Percentiles rank a stretch among this genome's conserved stretches.
phyloP scores from a whole-genome alignment of 108 stramenopile species.

The Chaetoceros muelleri region DNA sequence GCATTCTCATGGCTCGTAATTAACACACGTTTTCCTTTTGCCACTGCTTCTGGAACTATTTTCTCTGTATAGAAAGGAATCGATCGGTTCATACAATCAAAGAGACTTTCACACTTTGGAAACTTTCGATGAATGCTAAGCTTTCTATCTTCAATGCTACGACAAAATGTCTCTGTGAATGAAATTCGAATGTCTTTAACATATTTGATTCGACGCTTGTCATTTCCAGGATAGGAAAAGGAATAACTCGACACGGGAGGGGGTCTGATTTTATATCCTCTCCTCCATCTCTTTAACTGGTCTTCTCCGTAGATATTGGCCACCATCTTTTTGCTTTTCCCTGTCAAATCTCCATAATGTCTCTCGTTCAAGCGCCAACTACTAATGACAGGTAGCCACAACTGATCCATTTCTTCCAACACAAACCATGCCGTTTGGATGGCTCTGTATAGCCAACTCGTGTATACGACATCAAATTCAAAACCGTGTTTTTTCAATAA shows the following conservation, averaged over 20 bases:
- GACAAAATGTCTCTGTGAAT: slow-evolving; percentile 56
- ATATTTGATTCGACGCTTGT: slow-evolving; percentile 73
- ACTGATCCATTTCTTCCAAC: slow-evolving; percentile 82
- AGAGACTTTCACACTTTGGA: slow-evolving; percentile 84
- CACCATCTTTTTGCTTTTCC: slow-evolving; percentile 76
- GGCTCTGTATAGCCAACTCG: slow-evolving; percentile 88
- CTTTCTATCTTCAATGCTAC: slow-evolving; percentile 61
- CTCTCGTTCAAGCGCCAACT: slow-evolving; percentile 91
- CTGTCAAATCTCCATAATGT: not conserved
- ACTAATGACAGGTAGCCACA: slow-evolving; percentile 91
- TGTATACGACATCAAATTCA: slow-evolving; percentile 96
- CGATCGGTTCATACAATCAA: slow-evolving; percentile 84
- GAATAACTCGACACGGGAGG: slow-evolving; percentile 76
- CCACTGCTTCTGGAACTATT: slow-evolving; percentile 79
- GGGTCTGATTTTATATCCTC: slow-evolving; percentile 74
- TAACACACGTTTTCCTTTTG: slow-evolving; percentile 87
- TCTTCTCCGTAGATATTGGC: slow-evolving; percentile 82
- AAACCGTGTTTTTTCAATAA: slow-evolving; percentile 76
- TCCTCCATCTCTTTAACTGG: slow-evolving; percentile 89
- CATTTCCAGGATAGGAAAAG: slow-evolving; percentile 81
- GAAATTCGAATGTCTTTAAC: slow-evolving; percentile 67
- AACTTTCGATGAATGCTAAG: slow-evolving; percentile 61
- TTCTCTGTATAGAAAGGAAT: slow-evolving; percentile 85
- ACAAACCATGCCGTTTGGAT: slow-evolving; percentile 72
- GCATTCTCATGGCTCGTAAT: slow-evolving; percentile 96